A percentile compares a stretch with the other conserved stretches of the same genome.
These are phyloP conservation scores for Fragaria ananassa DNA, from an alignment of 306 rosid genomes.

Conservation along the genomic window DNA sequence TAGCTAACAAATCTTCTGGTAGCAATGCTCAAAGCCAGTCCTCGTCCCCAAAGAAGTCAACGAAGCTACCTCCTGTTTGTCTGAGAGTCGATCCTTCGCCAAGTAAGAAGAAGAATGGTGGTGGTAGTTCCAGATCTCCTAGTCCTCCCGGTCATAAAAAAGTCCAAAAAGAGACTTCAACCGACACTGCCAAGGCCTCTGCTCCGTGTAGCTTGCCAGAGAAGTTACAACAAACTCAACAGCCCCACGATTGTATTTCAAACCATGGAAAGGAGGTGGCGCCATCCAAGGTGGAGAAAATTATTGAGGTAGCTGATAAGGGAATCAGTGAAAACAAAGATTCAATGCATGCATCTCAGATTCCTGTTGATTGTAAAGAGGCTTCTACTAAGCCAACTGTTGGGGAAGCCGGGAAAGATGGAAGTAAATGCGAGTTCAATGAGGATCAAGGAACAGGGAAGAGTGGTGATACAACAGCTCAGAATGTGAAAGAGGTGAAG, in stretches of 20 bases:
- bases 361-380: neutral
- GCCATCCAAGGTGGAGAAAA: conserved; percentile 21
- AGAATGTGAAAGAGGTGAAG: conserved; percentile 11
- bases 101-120: conserved; percentile 43
- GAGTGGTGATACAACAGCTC: neutral
- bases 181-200: conserved; percentile 12
- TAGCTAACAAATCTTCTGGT: conserved; percentile 19
- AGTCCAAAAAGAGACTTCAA: neutral
- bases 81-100: conserved; percentile 76
- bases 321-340: conserved; percentile 19
- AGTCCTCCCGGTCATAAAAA: conserved; percentile 47
- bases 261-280: conserved; percentile 14
- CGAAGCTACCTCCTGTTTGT: conserved; percentile 76
- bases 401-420: conserved; percentile 2
- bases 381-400: neutral
- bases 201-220: conserved; percentile 12
- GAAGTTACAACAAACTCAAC: neutral
- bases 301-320: conserved; percentile 23
- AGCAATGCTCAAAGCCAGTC: conserved; percentile 23
- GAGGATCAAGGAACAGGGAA: conserved; percentile 13
- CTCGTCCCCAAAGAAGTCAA: conserved; percentile 34
- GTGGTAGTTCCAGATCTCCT: conserved; percentile 44
- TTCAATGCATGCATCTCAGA: neutral
- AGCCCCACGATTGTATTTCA: neutral
- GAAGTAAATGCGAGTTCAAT: neutral